phyloP scores from a whole-genome alignment of 2,329 filamentous ascomycete species.

The Rhynchosporium secalis region DNA sequence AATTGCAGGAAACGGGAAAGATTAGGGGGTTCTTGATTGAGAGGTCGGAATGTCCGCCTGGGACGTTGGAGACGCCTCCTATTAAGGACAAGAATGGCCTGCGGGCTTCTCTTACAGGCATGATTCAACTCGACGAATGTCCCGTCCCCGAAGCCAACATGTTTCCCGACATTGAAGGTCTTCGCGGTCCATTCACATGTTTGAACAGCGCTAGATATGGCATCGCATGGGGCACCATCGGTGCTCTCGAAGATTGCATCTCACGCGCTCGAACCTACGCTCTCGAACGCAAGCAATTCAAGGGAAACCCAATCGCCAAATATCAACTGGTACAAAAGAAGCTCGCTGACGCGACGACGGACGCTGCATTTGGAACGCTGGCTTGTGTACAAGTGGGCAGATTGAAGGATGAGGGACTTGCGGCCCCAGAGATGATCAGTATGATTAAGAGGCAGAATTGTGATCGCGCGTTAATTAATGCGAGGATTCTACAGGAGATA shows the following conservation, averaged over 20 bases:
- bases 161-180: slow-evolving; percentile 86
- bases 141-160: slow-evolving; percentile 90
- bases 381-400: slow-evolving; percentile 88
- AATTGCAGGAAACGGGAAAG: slow-evolving; percentile 86
- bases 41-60: slow-evolving; percentile 77
- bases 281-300: slow-evolving; percentile 95
- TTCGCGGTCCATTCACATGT: slow-evolving; percentile 88
- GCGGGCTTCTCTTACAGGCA: slow-evolving; percentile 89
- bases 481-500: slow-evolving; percentile 83
- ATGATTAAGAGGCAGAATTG: slow-evolving; percentile 99
- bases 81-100: slow-evolving; percentile 96
- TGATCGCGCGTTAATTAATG: slow-evolving; percentile 79
- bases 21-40: slow-evolving; percentile 93
- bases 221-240: slow-evolving; percentile 91
- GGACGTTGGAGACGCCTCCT: slow-evolving; percentile 85
- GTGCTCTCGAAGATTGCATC: slow-evolving; percentile 90
- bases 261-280: slow-evolving; percentile 78
- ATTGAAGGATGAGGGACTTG: slow-evolving; percentile 87
- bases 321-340: slow-evolving; percentile 99
- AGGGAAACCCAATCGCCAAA: slow-evolving; percentile 88
- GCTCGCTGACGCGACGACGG: slow-evolving; percentile 86
- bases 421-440: slow-evolving; percentile 91
- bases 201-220: slow-evolving; percentile 92
- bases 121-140: slow-evolving; percentile 93
- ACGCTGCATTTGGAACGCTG: slow-evolving; percentile 87